phyloP scores from a whole-genome alignment of 345 rosid species.

The Citrus sp. region DNA sequence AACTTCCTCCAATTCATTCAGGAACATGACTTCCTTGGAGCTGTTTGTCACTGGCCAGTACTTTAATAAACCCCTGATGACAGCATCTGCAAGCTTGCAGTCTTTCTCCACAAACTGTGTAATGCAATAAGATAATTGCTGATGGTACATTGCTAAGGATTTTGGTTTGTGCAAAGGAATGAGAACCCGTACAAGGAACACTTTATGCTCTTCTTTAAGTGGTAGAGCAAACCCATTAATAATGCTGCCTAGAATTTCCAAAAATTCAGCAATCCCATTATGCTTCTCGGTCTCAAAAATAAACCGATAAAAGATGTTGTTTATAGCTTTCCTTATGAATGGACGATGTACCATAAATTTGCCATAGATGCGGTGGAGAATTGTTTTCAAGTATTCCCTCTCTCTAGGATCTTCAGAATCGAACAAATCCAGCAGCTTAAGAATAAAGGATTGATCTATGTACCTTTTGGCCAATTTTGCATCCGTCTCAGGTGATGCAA shows the following conservation, averaged over 20 bases:
- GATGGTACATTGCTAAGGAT: constrained; percentile 80
- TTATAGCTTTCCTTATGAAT: constrained; percentile 79
- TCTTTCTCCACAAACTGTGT: constrained; percentile 92
- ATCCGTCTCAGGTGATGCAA: constrained; percentile 74
- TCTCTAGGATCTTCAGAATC: constrained; percentile 95
- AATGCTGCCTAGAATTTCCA: constrained; percentile 88
- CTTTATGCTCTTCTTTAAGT: constrained; percentile 89
- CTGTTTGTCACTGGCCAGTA: constrained; percentile 93
- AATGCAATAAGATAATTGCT: constrained; percentile 78
- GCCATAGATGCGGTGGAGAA: constrained; percentile 83
- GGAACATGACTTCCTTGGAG: constrained; percentile 93
- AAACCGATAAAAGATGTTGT: constrained; percentile 69
- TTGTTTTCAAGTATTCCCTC: constrained; percentile 82
- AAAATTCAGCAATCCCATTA: constrained; percentile 80
- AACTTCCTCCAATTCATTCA: constrained; percentile 83
- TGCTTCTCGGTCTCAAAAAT: constrained; percentile 82
- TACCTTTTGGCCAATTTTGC: constrained; percentile 72
- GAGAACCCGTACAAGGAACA: constrained; percentile 65
- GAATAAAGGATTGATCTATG: constrained; percentile 63
- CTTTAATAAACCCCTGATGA: constrained; percentile 74
- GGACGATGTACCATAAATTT: constrained; percentile 97
- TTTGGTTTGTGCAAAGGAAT: constrained; percentile 88
- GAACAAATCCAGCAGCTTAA: constrained; percentile 67
- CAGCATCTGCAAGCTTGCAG: constrained; percentile 75
- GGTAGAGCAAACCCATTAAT: constrained; percentile 94